Base-by-base conservation (phyloP, 2,329 filamentous ascomycete genomes). In the Xenoacremonium recifei region DNA sequence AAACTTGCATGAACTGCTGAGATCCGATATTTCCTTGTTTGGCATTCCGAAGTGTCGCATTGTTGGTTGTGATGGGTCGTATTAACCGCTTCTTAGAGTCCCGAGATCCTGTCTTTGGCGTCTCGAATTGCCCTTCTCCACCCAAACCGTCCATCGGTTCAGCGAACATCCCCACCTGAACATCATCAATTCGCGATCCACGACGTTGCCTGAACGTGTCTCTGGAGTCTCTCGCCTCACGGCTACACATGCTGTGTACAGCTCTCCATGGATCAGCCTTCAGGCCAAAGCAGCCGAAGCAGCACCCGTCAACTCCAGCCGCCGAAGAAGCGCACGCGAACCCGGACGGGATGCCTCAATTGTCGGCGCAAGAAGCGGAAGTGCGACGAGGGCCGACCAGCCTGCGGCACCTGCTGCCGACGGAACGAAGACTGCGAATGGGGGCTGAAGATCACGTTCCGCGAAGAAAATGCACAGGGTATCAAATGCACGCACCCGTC, bases 331-430 rank as follows among this genome's bases (percentile, higher is more conserved):
- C 23, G 23, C 9, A 27, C 23, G 9, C 55, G 63, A 13, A 66
- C 63, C 12, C 53, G 63, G 18, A 64, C 62, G 4, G 63, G 64
- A 1, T 67, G 64, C 29, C 60, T 67, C 40, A 66, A 66, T 44
- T 67, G 64, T 20, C 63, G 64, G 6, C 62, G 62, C 25, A 66
- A 63, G 51, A 67, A 67, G 57, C 57, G 64, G 31, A 67, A 66
- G 44, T 67, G 64, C 41, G 65, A 68, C 39, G 65, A 68, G 42
- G 48, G 48, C 5, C 61, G 58, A 1, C 65, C 65, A 6, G 47
- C 59, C 3, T 68, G 65, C 32, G 62, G 63, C 12, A 61, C 61
- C 2, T 68, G 65, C 47, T 45, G 53, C 10, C 58, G 62, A 9
- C 55, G 59, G 4, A 51, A 50, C 19, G 62, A 66, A 37, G 35